phyloP scores from a whole-genome alignment of 1,284 basidiomycete species.

The Chalciporus sp. region DNA sequence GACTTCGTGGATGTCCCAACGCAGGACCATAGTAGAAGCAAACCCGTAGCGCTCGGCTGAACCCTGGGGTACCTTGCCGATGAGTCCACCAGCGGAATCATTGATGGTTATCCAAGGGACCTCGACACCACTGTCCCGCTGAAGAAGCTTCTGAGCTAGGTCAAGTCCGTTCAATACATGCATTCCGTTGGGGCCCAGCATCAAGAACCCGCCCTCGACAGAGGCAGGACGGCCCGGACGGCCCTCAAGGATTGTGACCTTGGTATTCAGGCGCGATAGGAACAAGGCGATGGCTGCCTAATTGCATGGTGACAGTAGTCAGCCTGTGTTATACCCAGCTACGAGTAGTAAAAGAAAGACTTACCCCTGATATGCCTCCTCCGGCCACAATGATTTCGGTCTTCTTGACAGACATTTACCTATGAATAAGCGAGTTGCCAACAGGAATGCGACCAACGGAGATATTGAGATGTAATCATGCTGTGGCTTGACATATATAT shows the following conservation, averaged over 20 bases:
- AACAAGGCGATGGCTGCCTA: slow-evolving; percentile 31
- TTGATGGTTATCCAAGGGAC: slow-evolving; percentile 26
- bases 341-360: slow-evolving; percentile 8
- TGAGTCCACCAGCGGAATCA: slow-evolving; percentile 22
- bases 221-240: slow-evolving; percentile 18
- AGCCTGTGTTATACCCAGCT: background rate
- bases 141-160: slow-evolving; percentile 26
- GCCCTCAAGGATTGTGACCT: slow-evolving; percentile 27
- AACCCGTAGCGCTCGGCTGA: slow-evolving; percentile 33
- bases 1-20: slow-evolving; percentile 36
- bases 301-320: background rate
- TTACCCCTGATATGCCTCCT: slow-evolving; percentile 29
- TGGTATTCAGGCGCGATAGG: slow-evolving; percentile 23
- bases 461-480: background rate
- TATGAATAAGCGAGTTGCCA: background rate
- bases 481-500: background rate
- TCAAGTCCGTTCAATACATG: slow-evolving; percentile 32
- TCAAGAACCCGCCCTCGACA: slow-evolving; percentile 30
- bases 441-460: background rate
- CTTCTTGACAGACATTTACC: slow-evolving; percentile 24
- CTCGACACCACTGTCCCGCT: slow-evolving; percentile 22
- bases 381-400: slow-evolving; percentile 26
- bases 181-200: slow-evolving; percentile 35
- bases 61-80: slow-evolving; percentile 32
- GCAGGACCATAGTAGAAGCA: slow-evolving; percentile 28